phyloP scores from a whole-genome alignment of 345 rosid genomes.

The Linum tenue region DNA sequence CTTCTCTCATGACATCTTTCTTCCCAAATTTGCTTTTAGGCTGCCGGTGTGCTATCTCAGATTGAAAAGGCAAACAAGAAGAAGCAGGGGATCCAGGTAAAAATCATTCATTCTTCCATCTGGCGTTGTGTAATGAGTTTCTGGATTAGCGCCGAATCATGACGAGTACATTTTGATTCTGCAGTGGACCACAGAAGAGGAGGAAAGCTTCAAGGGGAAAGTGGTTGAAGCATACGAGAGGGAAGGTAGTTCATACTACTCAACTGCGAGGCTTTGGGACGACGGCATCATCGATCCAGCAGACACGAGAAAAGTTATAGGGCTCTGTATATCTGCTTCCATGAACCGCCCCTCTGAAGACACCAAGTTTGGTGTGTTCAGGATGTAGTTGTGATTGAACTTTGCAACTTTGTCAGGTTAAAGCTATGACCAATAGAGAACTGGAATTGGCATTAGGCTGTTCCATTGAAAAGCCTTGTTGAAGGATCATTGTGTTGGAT shows the following conservation, averaged over 20 bases:
- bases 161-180: neutral
- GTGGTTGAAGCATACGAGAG: conserved; percentile 70
- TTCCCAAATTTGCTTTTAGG: conserved; percentile 27
- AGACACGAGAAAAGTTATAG: conserved; percentile 63
- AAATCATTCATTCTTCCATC: too few species aligned
- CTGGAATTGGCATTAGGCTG: neutral
- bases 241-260: conserved; percentile 76
- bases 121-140: too few species aligned
- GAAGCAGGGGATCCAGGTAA: conserved; percentile 74
- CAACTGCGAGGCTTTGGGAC: conserved; percentile 92
- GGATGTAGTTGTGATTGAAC: conserved; percentile 47
- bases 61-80: conserved; percentile 82
- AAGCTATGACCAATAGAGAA: neutral
- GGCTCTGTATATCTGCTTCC: conserved; percentile 67
- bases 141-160: too few species aligned
- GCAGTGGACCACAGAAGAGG: conserved; percentile 78
- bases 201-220: conserved; percentile 57
- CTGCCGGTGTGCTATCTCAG: conserved; percentile 90
- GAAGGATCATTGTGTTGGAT: too few species aligned
- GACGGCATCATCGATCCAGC: conserved; percentile 94
- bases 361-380: conserved; percentile 75
- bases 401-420: neutral
- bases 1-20: neutral
- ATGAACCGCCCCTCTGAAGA: conserved; percentile 47
- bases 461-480: neutral